Evolutionary conservation across 768 basidiomycete species (phyloP).

Genomic region (Amanita exitialis): DNA sequence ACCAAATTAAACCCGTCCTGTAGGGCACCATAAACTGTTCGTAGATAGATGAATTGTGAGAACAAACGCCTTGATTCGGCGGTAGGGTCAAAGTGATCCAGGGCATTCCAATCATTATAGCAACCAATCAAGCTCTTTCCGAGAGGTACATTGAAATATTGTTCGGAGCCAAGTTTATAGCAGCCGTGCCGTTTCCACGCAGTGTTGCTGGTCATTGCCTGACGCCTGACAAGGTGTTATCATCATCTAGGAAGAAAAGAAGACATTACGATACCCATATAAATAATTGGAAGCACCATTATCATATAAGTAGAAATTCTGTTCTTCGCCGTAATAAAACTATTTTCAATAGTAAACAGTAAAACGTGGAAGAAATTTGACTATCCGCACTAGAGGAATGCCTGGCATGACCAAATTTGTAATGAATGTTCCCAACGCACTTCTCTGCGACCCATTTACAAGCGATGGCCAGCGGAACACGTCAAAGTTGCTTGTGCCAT

Average conservation of each 20-base stretch:
- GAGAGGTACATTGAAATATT: slow-evolving; percentile 91
- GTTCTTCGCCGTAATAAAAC: slow-evolving; percentile 89
- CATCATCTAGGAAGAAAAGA: neutral
- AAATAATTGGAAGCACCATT: slow-evolving; percentile 89
- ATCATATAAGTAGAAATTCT: slow-evolving; percentile 81
- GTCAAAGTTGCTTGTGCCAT: slow-evolving; percentile 90
- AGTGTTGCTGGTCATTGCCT: slow-evolving; percentile 75
- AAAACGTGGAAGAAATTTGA: neutral
- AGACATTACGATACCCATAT: slow-evolving; percentile 43
- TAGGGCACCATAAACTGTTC: slow-evolving; percentile 56
- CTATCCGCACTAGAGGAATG: slow-evolving; percentile 53
- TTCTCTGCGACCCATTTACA: slow-evolving; percentile 72
- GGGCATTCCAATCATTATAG: slow-evolving; percentile 82
- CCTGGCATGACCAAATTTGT: slow-evolving; percentile 80
- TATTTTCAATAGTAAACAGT: slow-evolving; percentile 16
- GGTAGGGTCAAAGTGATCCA: slow-evolving; percentile 94
- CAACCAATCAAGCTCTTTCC: slow-evolving; percentile 75
- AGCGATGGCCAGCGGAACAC: slow-evolving; percentile 90
- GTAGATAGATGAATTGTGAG: slow-evolving; percentile 62
- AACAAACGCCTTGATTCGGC: slow-evolving; percentile 66
- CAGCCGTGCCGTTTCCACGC: slow-evolving; percentile 95
- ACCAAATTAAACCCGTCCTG: slow-evolving; percentile 87
- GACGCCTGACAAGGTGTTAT: slow-evolving; percentile 46
- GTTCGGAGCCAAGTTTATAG: slow-evolving; percentile 80
- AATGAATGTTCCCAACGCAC: slow-evolving; percentile 71